phyloP scores from a whole-genome alignment of 2,329 filamentous ascomycete genomes.

The Penicillium sp. region DNA sequence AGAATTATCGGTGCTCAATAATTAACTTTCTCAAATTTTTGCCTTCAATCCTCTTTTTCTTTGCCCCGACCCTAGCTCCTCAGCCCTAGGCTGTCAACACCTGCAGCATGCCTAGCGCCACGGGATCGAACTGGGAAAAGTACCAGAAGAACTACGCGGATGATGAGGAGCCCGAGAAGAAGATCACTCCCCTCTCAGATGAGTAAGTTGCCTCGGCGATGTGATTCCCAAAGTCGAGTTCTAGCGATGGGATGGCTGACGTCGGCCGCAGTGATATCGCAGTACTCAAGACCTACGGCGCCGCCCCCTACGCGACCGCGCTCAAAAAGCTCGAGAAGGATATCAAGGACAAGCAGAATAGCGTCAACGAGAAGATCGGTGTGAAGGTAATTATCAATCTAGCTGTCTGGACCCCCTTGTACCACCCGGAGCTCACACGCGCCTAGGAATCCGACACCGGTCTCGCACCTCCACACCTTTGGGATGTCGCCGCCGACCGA shows the following conservation, averaged over 20 bases:
- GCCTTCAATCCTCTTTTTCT: background rate
- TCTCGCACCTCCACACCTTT: constrained; percentile 94
- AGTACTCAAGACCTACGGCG: constrained; percentile 97
- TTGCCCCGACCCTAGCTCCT: constrained; percentile 13
- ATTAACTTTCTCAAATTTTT: background rate
- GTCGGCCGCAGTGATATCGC: constrained; percentile 75
- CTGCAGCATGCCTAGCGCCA: constrained; percentile 79
- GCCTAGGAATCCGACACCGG: constrained; percentile 92
- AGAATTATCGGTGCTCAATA: background rate
- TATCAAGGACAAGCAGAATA: constrained; percentile 98
- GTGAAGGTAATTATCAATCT: constrained; percentile 37
- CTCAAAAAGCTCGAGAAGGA: constrained; percentile 98
- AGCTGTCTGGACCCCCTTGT: constrained; percentile 7
- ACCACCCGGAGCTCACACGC: constrained; percentile 24
- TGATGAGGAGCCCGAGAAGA: constrained; percentile 98
- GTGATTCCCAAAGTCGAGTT: background rate
- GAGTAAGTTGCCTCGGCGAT: constrained; percentile 60
- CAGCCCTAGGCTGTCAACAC: constrained; percentile 27
- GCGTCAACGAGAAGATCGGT: constrained; percentile 97
- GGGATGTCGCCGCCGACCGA: constrained; percentile 95
- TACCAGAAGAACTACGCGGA: constrained; percentile 96
- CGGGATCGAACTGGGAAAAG: constrained; percentile 94
- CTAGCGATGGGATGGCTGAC: constrained; percentile 29
- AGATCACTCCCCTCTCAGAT: constrained; percentile 94
- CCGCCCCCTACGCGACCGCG: constrained; percentile 86